Percentiles rank a stretch among this genome's conserved stretches.
phyloP scores from a whole-genome alignment of 2,329 filamentous ascomycete species.

The Alternaria longipes region DNA sequence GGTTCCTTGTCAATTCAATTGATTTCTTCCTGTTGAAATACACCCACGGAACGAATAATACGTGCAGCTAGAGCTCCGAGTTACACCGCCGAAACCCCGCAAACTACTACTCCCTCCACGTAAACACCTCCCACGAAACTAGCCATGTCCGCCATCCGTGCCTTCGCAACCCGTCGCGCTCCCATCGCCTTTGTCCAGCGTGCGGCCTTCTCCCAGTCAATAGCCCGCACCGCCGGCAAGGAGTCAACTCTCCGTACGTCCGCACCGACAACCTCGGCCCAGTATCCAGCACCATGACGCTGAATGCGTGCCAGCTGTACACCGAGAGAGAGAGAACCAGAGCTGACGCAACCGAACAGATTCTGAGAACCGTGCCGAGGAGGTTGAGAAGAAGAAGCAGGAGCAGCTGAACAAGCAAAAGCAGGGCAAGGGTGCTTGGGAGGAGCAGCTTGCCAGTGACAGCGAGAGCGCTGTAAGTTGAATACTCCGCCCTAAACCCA shows the following conservation, averaged over 20 bases:
- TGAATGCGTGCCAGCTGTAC: neutral
- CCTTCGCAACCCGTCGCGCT: slow-evolving; percentile 42
- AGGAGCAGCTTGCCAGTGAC: slow-evolving; percentile 55
- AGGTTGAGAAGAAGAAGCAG: slow-evolving; percentile 56
- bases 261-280: neutral
- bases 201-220: slow-evolving; percentile 51
- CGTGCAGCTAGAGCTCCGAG: slow-evolving; percentile 1
- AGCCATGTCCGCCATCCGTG: slow-evolving; percentile 46
- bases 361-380: slow-evolving; percentile 47
- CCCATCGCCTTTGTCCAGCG: slow-evolving; percentile 45
- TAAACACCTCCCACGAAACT: slow-evolving; percentile 7
- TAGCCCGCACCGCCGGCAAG: slow-evolving; percentile 53
- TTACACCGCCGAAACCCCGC: slow-evolving; percentile 11
- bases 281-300: neutral
- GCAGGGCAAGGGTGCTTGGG: slow-evolving; percentile 55
- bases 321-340: neutral
- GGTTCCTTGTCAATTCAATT: neutral
- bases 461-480: slow-evolving; percentile 54
- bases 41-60: neutral
- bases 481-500: neutral
- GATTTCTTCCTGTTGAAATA: neutral
- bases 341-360: slow-evolving; percentile 31
- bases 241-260: slow-evolving; percentile 56
- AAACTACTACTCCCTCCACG: slow-evolving; percentile 5
- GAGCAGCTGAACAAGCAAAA: slow-evolving; percentile 56